Percentiles rank a stretch among this genome's conserved stretches.
phyloP scores from a whole-genome alignment of 139 green algal genomes.

The Edaphochlamys debaryana region DNA sequence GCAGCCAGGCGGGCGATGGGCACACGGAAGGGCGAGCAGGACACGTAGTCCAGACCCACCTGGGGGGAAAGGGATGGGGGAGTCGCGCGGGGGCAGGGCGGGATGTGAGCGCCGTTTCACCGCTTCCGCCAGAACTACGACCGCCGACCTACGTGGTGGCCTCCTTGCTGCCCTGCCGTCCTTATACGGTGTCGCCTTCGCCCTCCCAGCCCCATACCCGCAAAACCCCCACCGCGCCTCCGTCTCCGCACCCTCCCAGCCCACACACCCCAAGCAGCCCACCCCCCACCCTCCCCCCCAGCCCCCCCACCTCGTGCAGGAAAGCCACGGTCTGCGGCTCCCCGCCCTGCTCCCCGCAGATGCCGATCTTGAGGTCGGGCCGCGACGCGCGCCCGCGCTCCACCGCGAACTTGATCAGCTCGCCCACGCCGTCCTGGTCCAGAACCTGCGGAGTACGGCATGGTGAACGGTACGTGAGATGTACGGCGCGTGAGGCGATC shows the following conservation, averaged over 20 bases:
- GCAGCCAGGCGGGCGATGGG: constrained; percentile 90
- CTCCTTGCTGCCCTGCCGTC: no score
- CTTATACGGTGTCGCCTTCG: no score
- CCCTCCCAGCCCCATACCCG: no score
- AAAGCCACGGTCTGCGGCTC: constrained; percentile 85
- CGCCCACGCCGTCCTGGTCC: constrained; percentile 85
- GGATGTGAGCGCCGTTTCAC: background rate
- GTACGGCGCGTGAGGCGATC: no score
- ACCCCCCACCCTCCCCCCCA: no score
- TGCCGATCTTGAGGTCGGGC: constrained; percentile 81
- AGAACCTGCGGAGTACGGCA: constrained; percentile 49
- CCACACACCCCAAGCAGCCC: no score
- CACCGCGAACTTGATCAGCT: constrained; percentile 85
- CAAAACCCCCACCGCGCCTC: no score
- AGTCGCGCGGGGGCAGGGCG: no score
- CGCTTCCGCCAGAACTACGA: background rate
- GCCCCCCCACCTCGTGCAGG: constrained; percentile 59
- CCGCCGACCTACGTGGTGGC: no score
- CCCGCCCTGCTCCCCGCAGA: constrained; percentile 94
- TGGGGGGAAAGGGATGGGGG: background rate
- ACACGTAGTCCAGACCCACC: constrained; percentile 85
- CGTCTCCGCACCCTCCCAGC: no score
- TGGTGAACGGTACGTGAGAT: background rate
- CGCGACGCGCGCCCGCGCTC: constrained; percentile 72
- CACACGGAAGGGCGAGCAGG: constrained; percentile 90